phyloP scores from a whole-genome alignment of 805 yeast genomes.

The Wickerhamiella siamensis region DNA sequence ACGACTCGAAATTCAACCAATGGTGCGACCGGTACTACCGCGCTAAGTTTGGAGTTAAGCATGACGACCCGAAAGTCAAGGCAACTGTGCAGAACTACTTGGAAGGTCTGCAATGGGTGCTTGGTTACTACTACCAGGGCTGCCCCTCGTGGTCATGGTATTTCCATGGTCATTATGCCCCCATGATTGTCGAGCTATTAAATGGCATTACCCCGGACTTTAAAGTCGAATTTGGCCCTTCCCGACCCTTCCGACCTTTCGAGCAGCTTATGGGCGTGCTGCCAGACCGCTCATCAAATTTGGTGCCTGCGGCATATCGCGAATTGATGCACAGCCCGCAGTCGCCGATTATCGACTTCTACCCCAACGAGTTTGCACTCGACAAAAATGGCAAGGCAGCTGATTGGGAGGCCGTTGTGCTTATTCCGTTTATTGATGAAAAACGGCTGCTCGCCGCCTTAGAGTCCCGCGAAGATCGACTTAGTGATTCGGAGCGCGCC shows the following conservation, averaged over 20 bases:
- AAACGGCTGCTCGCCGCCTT: conserved; percentile 57
- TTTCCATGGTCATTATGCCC: conserved; percentile 79
- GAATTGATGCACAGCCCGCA: conserved; percentile 70
- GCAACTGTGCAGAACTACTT: conserved; percentile 65
- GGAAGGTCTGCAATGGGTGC: conserved; percentile 95
- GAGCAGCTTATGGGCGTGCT: conserved; percentile 95
- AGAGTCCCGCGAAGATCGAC: conserved; percentile 43
- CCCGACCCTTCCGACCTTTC: conserved; percentile 78
- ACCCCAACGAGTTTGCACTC: conserved; percentile 73
- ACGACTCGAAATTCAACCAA: conserved; percentile 54
- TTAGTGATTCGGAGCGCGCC: conserved; percentile 53
- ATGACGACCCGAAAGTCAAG: conserved; percentile 39
- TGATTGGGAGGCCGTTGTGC: conserved; percentile 95
- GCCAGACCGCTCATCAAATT: conserved; percentile 74
- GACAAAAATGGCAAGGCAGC: conserved; percentile 93
- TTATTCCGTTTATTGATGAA: conserved; percentile 83
- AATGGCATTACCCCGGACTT: conserved; percentile 46
- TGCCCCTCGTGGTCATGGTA: conserved; percentile 96
- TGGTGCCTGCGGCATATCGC: conserved; percentile 68
- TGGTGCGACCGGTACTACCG: conserved; percentile 85
- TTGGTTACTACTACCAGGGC: conserved; percentile 79
- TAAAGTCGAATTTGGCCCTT: conserved; percentile 46
- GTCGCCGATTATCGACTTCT: conserved; percentile 81
- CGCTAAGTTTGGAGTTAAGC: conserved; percentile 58
- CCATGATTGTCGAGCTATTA: conserved; percentile 77